Percentiles rank a stretch among this genome's conserved stretches.
phyloP scores from a whole-genome alignment of 2,329 filamentous ascomycete species.

The Penicillium frequentans region DNA sequence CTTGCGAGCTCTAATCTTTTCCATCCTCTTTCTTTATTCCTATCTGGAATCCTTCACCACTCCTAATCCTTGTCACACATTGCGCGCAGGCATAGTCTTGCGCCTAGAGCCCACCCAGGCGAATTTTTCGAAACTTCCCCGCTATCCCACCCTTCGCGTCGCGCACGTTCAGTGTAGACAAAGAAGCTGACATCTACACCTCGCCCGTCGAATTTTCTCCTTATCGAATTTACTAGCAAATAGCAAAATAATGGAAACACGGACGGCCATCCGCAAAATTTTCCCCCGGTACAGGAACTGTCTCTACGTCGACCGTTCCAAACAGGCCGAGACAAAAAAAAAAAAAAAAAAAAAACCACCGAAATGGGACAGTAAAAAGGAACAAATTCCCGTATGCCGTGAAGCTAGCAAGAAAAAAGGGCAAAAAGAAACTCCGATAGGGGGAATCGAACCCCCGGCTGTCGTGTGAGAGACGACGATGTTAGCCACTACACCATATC shows the following conservation, averaged over 20 bases:
- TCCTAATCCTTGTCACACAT: neutral
- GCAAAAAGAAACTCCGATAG: conserved; percentile 22
- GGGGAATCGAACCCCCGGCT: conserved; percentile 32
- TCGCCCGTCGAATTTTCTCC: neutral
- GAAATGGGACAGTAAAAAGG: too few relatives aligned
- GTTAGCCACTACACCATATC: conserved; percentile 29
- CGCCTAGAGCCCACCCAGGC: neutral
- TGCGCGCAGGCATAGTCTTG: neutral
- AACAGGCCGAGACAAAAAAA: neutral
- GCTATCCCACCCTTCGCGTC: neutral
- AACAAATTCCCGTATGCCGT: too few relatives aligned
- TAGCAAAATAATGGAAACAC: too few relatives aligned
- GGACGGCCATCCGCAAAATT: neutral
- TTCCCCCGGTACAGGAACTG: neutral
- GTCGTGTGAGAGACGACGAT: conserved; percentile 31
- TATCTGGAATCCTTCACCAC: too few relatives aligned
- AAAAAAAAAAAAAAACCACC: too few relatives aligned
- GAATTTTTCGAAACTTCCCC: neutral
- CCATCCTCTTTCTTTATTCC: too few relatives aligned
- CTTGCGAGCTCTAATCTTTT: too few relatives aligned
- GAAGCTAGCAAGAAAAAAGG: too few relatives aligned
- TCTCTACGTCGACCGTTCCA: too few relatives aligned
- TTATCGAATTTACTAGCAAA: neutral
- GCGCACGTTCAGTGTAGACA: neutral
- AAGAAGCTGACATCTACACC: neutral